phyloP scores from a whole-genome alignment of 768 basidiomycete genomes.

The Candolleomyces efflorescens region DNA sequence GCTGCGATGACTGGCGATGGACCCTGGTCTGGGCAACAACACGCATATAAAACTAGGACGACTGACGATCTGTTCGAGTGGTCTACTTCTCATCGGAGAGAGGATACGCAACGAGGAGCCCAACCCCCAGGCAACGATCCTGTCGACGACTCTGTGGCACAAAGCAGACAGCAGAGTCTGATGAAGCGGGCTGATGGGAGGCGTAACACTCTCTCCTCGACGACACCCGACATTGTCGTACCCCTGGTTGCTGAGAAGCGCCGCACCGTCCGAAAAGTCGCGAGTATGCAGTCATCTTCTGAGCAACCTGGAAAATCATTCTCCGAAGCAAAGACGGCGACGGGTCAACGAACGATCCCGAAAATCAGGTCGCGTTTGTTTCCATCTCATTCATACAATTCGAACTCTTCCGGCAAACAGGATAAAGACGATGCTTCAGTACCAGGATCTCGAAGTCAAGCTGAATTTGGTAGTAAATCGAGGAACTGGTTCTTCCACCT shows the following conservation, averaged over 20 bases:
- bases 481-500: background rate
- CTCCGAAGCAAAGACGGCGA: background rate
- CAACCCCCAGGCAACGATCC: too few relatives aligned
- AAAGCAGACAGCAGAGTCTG: background rate
- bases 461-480: conserved; percentile 1
- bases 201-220: conserved; percentile 6
- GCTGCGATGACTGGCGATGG: background rate
- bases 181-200: background rate
- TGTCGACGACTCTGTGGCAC: background rate
- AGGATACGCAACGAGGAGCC: background rate
- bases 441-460: background rate
- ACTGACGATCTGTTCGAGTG: conserved; percentile 11
- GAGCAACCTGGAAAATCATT: conserved; percentile 13
- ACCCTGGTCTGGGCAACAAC: conserved; percentile 4
- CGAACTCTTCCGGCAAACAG: background rate
- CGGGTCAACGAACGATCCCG: conserved; percentile 18
- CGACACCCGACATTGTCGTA: conserved; percentile 4
- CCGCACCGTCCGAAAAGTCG: conserved; percentile 33
- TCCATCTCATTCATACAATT: conserved; percentile 6
- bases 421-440: background rate
- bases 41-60: conserved; percentile 2
- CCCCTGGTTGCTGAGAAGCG: conserved; percentile 16
- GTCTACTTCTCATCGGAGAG: conserved; percentile 9
- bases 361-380: conserved; percentile 24
- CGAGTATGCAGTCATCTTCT: conserved; percentile 25